Conservation (phyloP, 257 asterid species). For the Solanum etuberosum region DNA sequence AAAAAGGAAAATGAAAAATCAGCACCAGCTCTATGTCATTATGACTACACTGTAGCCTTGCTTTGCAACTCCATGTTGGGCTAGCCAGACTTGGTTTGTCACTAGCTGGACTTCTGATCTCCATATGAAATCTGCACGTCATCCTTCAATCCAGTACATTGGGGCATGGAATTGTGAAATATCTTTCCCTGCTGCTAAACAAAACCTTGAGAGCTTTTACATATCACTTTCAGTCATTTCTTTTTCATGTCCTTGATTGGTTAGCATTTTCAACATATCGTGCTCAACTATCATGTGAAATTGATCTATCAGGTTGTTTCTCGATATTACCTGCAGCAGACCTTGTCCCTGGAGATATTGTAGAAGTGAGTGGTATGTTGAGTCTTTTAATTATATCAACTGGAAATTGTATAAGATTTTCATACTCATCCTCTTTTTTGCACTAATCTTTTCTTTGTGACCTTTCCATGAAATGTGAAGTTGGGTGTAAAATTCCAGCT, state of each 20-base stretch:
- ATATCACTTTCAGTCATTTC: neutral
- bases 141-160: neutral
- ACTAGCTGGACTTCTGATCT: neutral
- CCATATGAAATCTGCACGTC: neutral
- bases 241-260: neutral
- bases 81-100: neutral
- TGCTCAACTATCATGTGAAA: conserved; percentile 4
- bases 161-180: neutral
- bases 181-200: neutral
- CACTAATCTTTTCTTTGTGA: conserved; percentile 5
- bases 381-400: neutral
- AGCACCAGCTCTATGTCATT: neutral
- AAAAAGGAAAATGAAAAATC: neutral
- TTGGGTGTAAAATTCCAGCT: conserved; percentile 98
- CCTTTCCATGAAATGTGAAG: conserved; percentile 28
- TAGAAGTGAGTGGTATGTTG: conserved; percentile 86
- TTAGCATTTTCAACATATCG: neutral
- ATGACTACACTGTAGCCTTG: neutral
- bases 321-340: conserved; percentile 92
- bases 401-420: neutral
- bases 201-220: neutral
- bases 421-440: neutral
- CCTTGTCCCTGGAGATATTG: conserved; percentile 98
- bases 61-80: neutral
- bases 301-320: conserved; percentile 59